Evolutionary conservation across 2,329 filamentous ascomycete species (phyloP), one percentile per base, ranked within the genome.

Genomic region (Epichloe uncinata): DNA sequence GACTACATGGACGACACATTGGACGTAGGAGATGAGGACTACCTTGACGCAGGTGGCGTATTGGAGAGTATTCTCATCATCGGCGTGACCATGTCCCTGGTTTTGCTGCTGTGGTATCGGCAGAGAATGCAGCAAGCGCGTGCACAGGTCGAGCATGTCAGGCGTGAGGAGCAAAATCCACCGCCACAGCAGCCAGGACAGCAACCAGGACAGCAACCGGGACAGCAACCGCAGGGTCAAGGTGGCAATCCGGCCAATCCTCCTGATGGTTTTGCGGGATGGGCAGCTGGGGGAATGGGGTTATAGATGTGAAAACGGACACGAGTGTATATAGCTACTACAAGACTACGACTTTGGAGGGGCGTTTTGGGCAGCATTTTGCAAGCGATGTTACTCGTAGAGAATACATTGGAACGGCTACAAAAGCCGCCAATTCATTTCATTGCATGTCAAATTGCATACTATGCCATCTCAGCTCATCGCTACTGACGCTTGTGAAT

Each of bases 41-140:
- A 82, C 2, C 67, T 82, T 2, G 74, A 85, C 33, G 85, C 91
- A 47, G 87, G 89, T 44, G 86, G 87, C 12, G 70, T 95, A 15
- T 51, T 96, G 11, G 93, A 97, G 66, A 91, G 85, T 42, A 67
- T 96, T 22, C 72, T 95, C 42, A 94, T 98, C 54, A 73, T 96
- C 13, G 83, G 79, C 1, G 70, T 97, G 13, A 83, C 86, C 0
- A 81, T 82, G 13, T 80, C 81, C 1, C 73, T 97, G 49, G 80
- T 85, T 0, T 78, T 86, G 48, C 71, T 97, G 34, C 75, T 97
- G 15, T 95, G 89, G 66, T 91, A 93, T 64, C 74, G 87, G 18
- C 82, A 87, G 54, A 81, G 80, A 61, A 72, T 81, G 52, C 84
- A 87, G 60, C 72, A 82, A 56, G 73, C 70, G 33, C 73, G 75